Evolutionary conservation across 2,329 filamentous ascomycete genomes (phyloP), one percentile per base, ranked within the genome.

Genomic region (Myriosclerotinia duriaeana): DNA sequence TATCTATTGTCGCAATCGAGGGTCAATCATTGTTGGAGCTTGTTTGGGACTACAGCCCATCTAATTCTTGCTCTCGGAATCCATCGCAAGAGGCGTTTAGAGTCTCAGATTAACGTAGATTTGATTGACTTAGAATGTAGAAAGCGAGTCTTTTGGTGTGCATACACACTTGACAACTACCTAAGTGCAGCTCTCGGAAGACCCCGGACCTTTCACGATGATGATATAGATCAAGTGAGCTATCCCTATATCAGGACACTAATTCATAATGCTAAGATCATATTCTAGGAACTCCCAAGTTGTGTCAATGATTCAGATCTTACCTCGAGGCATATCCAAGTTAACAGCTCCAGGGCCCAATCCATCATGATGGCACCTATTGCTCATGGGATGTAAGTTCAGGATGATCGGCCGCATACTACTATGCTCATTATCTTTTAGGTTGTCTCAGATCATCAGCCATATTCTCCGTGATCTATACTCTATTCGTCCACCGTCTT

Each of bases 161-260:
- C 85, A 0, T 89, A 89, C 71, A 84, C 82, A 17, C 76, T 89
- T 4, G 86, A 89, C 72, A 86, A 84, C 61, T 89, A 89, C 68
- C 79, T 90, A 15, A 86, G 86, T 65, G 83, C 85, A 26, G 83
- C 86, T 60, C 80, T 89, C 12, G 87, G 87, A 1, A 79, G 87
- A 22, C 87, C 87, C 1, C 77, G 83, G 20, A 81, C 86, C 2
- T 85, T 89, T 59, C 87, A 87, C 67, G 85, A 89, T 58, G 86
- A 88, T 54, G 86, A 88, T 65, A 87, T 89, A 61, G 86, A 89
- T 68, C 85, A 88, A 69, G 71, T 70, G 61, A 55, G 53, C 55
- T 8, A 26, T 46, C n/a, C 22, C 5, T 38, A 26, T 61, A 26
- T 15, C 17, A 36, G 38, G 7, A 11, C 17, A 14, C 17, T 22